Percentiles rank a stretch among this genome's conserved stretches.
Conservation (phyloP, 257 asterid species). For the Ajuga chamaepitys region DNA sequence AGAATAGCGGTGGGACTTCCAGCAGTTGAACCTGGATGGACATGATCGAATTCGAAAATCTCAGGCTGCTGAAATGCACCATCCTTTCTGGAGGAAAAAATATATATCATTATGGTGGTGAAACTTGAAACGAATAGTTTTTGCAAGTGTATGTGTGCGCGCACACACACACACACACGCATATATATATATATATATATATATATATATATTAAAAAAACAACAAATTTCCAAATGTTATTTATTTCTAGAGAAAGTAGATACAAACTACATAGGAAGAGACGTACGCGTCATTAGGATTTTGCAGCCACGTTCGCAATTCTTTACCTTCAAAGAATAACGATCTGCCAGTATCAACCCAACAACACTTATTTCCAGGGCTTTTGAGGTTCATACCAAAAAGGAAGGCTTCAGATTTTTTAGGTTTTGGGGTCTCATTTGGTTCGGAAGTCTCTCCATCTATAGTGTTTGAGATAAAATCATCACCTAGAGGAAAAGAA, state of each 20-base stretch:
- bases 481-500: conserved; percentile 77
- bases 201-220: too few relatives aligned
- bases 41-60: conserved; percentile 89
- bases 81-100: conserved; percentile 44
- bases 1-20: conserved; percentile 66
- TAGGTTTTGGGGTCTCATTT: conserved; percentile 31
- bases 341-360: conserved; percentile 92
- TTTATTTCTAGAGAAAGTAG: not conserved
- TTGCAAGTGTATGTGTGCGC: too few relatives aligned
- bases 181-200: too few relatives aligned
- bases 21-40: conserved; percentile 71
- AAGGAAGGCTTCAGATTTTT: conserved; percentile 33
- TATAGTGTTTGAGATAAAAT: conserved; percentile 27
- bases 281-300: conserved; percentile 55
- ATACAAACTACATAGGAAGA: conserved; percentile 14
- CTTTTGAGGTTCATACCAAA: conserved; percentile 40
- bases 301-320: conserved; percentile 64
- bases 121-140: conserved; percentile 12
- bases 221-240: not conserved
- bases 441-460: conserved; percentile 37
- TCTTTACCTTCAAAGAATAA: conserved; percentile 60
- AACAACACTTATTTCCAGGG: conserved; percentile 71
- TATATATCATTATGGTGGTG: not conserved
- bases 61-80: conserved; percentile 84
- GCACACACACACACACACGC: too few relatives aligned